phyloP scores from a whole-genome alignment of 768 basidiomycete genomes.

The Xerocomellus amylosporus region DNA sequence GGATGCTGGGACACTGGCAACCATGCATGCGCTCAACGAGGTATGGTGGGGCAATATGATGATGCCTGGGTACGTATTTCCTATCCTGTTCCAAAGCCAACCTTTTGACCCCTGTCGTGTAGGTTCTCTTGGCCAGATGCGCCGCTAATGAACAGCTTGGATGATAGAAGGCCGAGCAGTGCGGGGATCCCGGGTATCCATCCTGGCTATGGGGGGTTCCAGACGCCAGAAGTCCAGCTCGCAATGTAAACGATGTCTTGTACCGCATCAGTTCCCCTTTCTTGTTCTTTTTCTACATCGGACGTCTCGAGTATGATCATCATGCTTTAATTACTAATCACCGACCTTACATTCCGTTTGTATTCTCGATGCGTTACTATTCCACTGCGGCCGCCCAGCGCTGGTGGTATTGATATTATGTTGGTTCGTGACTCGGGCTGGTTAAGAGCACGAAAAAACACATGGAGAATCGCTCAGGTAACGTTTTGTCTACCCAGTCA shows the following conservation, averaged over 20 bases:
- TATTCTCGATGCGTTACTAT: not conserved
- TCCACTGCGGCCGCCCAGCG: not conserved
- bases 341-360: not conserved
- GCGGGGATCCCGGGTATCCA: slow-evolving; percentile 19
- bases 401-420: not conserved
- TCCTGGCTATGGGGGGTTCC: slow-evolving; percentile 19
- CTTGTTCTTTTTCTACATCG: not conserved
- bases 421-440: not conserved
- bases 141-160: slow-evolving; percentile 23
- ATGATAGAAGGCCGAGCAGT: slow-evolving; percentile 11
- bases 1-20: slow-evolving; percentile 60
- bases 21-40: slow-evolving; percentile 71
- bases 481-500: too few species aligned
- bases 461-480: not conserved
- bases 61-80: slow-evolving; percentile 63
- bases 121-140: slow-evolving; percentile 35
- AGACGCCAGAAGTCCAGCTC: slow-evolving; percentile 21
- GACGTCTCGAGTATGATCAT: not conserved
- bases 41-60: slow-evolving; percentile 78
- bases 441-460: not conserved
- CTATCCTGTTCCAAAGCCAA: too few species aligned
- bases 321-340: not conserved
- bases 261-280: not conserved
- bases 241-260: slow-evolving; percentile 17
- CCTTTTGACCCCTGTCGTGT: not conserved